These are phyloP conservation scores for Monascus ruber DNA, from an alignment of 2,329 filamentous ascomycete genomes.

Conservation along the genomic window DNA sequence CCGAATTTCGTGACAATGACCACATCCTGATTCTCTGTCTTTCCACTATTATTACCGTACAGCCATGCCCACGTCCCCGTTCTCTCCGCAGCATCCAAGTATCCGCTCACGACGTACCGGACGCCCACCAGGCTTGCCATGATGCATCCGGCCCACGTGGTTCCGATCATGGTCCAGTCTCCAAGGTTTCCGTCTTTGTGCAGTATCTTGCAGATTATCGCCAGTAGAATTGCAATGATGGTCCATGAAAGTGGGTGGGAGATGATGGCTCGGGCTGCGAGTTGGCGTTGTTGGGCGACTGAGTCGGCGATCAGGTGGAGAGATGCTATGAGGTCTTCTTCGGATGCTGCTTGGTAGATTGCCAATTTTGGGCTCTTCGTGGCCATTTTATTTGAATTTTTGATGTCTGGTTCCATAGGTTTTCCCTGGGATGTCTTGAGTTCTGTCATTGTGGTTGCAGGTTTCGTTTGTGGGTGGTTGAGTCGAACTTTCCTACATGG, in stretches of 20 bases:
- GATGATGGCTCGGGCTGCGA: slow-evolving; percentile 51
- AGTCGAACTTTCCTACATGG: too few species aligned
- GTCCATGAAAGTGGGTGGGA: slow-evolving; percentile 45
- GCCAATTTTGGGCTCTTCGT: slow-evolving; percentile 14
- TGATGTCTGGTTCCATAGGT: background rate
- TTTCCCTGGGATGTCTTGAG: background rate
- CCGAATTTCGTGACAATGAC: slow-evolving; percentile 51
- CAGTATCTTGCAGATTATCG: slow-evolving; percentile 29
- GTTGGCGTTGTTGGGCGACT: slow-evolving; percentile 68
- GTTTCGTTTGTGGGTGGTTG: too few species aligned
- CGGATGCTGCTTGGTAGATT: slow-evolving; percentile 25
- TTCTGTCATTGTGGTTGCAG: too few species aligned
- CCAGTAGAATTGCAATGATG: slow-evolving; percentile 25
- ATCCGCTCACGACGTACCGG: slow-evolving; percentile 49
- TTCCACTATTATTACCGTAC: slow-evolving; percentile 25
- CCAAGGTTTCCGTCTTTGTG: slow-evolving; percentile 17
- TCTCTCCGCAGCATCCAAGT: slow-evolving; percentile 51
- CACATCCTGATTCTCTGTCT: slow-evolving; percentile 40
- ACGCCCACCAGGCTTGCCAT: slow-evolving; percentile 54
- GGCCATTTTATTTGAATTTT: background rate
- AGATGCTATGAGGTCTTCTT: slow-evolving; percentile 54
- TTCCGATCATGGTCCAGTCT: slow-evolving; percentile 1
- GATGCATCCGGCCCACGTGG: slow-evolving; percentile 42
- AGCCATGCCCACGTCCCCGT: slow-evolving; percentile 52
- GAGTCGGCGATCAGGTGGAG: slow-evolving; percentile 68